Conservation (phyloP, 768 basidiomycete genomes). For the Coprinellus micaceus region DNA sequence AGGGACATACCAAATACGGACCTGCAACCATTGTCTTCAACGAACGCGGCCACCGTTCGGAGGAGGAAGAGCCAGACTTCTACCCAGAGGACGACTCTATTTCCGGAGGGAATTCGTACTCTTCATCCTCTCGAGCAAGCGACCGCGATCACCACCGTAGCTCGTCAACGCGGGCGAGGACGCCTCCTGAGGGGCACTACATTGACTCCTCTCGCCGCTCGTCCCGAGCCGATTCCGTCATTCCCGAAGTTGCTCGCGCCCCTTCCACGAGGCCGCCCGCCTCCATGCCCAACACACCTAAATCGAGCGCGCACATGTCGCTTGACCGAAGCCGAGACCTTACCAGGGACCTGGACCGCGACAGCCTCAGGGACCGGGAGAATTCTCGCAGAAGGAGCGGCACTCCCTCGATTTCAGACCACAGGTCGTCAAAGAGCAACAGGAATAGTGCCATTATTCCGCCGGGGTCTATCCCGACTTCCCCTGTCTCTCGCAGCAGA, state of each 20-base stretch:
- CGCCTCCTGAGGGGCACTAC: constrained; percentile 32
- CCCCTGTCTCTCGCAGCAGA: not conserved
- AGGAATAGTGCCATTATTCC: not conserved
- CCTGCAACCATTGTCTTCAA: constrained; percentile 81
- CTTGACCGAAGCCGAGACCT: constrained; percentile 8
- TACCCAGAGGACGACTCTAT: constrained; percentile 61
- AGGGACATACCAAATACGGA: constrained; percentile 36
- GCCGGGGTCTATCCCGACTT: not conserved
- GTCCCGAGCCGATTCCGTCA: constrained; percentile 20
- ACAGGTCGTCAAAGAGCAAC: not conserved
- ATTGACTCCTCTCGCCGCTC: constrained; percentile 28
- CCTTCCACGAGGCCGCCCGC: constrained; percentile 13
- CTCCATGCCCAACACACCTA: constrained; percentile 11
- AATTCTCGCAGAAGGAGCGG: too few relatives aligned
- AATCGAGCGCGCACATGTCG: constrained; percentile 14
- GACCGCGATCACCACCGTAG: constrained; percentile 34
- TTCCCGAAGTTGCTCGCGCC: constrained; percentile 14
- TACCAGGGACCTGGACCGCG: constrained; percentile 1
- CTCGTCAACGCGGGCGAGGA: constrained; percentile 52
- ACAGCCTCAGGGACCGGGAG: not conserved
- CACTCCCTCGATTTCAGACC: not conserved
- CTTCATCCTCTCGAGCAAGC: constrained; percentile 8
- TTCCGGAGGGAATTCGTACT: too few relatives aligned
- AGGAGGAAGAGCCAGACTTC: constrained; percentile 67
- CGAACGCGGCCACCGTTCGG: constrained; percentile 68